phyloP scores from a whole-genome alignment of 345 rosid species.

The Ceriops zippeliana region DNA sequence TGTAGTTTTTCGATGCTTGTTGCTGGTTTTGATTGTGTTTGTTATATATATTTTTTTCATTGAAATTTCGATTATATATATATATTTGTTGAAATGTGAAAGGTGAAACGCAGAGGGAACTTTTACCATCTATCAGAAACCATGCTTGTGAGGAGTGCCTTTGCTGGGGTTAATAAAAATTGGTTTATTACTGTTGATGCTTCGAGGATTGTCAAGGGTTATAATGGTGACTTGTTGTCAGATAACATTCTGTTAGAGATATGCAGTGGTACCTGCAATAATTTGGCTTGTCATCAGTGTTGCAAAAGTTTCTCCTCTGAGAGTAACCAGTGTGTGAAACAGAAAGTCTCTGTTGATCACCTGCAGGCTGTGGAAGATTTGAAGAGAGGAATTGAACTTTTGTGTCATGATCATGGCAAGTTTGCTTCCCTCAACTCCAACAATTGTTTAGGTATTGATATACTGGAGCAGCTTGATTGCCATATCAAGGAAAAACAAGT shows the following conservation, averaged over 20 bases:
- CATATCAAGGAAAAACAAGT: constrained; percentile 8
- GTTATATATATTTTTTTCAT: not conserved
- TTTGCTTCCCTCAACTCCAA: constrained; percentile 7
- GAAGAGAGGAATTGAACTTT: constrained; percentile 8
- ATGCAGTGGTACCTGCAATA: not conserved
- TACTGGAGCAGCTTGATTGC: constrained; percentile 9
- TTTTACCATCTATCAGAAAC: constrained; percentile 51
- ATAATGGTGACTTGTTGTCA: constrained; percentile 1
- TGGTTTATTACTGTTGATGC: constrained; percentile 62
- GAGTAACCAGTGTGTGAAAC: constrained; percentile 7
- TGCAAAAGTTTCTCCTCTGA: constrained; percentile 12
- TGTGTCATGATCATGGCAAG: constrained; percentile 5
- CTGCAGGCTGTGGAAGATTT: constrained; percentile 11
- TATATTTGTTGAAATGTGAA: constrained; percentile 8
- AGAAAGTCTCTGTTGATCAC: constrained; percentile 12
- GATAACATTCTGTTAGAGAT: constrained; percentile 7
- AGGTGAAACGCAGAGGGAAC: constrained; percentile 47
- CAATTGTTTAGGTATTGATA: constrained; percentile 11
- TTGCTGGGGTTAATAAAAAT: constrained; percentile 29
- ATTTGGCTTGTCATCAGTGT: constrained; percentile 10
- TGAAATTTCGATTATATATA: not conserved
- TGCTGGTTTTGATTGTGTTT: not conserved
- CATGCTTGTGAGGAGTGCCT: constrained; percentile 45
- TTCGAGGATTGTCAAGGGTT: constrained; percentile 21
- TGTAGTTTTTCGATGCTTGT: not conserved